These are phyloP conservation scores for Apiotrichum gracile DNA, from an alignment of 1,284 basidiomycete species.

Conservation along the genomic window DNA sequence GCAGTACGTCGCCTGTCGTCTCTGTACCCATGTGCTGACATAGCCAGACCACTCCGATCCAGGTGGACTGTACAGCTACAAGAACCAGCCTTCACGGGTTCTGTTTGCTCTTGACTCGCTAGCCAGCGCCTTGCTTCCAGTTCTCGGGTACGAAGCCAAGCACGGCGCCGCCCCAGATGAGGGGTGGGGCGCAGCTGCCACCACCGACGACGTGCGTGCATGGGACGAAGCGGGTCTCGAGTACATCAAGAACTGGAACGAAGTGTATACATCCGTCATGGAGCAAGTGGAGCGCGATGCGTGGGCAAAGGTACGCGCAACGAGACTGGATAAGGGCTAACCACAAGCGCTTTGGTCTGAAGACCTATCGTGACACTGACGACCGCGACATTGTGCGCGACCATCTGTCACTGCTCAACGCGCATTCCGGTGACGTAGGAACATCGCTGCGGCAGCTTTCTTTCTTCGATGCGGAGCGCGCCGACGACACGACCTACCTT, in stretches of 20 bases:
- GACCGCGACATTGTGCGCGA: conserved; percentile 59
- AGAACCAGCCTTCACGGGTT: conserved; percentile 49
- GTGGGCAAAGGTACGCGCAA: conserved; percentile 58
- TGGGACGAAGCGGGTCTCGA: conserved; percentile 60
- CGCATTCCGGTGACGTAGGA: conserved; percentile 73
- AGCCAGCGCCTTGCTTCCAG: conserved; percentile 64
- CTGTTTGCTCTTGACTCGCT: conserved; percentile 72
- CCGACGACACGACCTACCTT: conserved; percentile 33
- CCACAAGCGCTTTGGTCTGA: conserved; percentile 67
- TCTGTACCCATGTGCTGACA: neutral
- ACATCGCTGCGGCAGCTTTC: conserved; percentile 67
- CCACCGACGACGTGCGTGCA: conserved; percentile 57
- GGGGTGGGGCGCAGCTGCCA: conserved; percentile 62
- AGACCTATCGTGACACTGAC: conserved; percentile 48
- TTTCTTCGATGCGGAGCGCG: conserved; percentile 56
- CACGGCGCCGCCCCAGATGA: conserved; percentile 54
- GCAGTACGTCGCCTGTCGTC: conserved; percentile 52
- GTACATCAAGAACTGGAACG: conserved; percentile 51
- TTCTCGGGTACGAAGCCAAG: conserved; percentile 67
- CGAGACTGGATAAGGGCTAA: neutral
- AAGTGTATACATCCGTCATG: conserved; percentile 55
- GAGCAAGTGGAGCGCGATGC: conserved; percentile 58
- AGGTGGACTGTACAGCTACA: conserved; percentile 77
- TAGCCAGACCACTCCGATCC: conserved; percentile 77
- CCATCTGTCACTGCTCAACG: conserved; percentile 65